Conservation (phyloP, 2,329 filamentous ascomycete species). For the Colletotrichum viniferum region DNA sequence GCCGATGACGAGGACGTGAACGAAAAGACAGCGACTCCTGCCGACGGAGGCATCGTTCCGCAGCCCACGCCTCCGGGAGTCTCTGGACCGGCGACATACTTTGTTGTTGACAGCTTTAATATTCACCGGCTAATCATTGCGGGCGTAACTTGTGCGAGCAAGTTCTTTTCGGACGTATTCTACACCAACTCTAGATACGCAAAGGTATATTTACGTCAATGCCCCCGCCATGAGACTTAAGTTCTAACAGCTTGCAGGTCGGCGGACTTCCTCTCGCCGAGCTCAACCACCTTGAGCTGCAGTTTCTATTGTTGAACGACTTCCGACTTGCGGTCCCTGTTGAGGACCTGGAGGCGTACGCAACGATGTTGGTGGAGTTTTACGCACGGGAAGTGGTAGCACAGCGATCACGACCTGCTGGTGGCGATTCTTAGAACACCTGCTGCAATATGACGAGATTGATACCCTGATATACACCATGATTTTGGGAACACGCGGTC, state of each 20-base stretch:
- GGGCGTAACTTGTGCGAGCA: slow-evolving; percentile 96
- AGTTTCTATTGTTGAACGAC: slow-evolving; percentile 94
- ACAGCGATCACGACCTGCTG: slow-evolving; percentile 26
- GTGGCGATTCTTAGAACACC: slow-evolving; percentile 2
- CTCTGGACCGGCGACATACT: slow-evolving; percentile 59
- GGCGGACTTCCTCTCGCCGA: slow-evolving; percentile 90
- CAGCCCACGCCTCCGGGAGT: slow-evolving; percentile 18
- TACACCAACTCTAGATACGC: slow-evolving; percentile 99
- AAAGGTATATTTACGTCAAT: slow-evolving; percentile 68
- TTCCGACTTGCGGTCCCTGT: slow-evolving; percentile 92
- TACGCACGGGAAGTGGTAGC: slow-evolving; percentile 87
- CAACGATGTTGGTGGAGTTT: slow-evolving; percentile 98
- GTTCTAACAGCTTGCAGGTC: slow-evolving; percentile 63
- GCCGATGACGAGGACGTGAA: slow-evolving; percentile 47
- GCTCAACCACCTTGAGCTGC: slow-evolving; percentile 93
- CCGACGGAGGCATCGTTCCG: slow-evolving; percentile 17
- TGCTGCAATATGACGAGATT: slow-evolving; percentile 16
- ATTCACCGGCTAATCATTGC: slow-evolving; percentile 97
- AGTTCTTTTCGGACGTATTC: slow-evolving; percentile 99
- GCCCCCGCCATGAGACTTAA: no score
- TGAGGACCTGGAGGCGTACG: slow-evolving; percentile 95
- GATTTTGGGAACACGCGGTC: not conserved
- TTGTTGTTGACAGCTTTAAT: slow-evolving; percentile 98
- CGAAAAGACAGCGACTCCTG: slow-evolving; percentile 23
- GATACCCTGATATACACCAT: slow-evolving; percentile 21